These are phyloP conservation scores for Sporothrix pallida DNA, from an alignment of 2,329 filamentous ascomycete species.

Conservation along the genomic window DNA sequence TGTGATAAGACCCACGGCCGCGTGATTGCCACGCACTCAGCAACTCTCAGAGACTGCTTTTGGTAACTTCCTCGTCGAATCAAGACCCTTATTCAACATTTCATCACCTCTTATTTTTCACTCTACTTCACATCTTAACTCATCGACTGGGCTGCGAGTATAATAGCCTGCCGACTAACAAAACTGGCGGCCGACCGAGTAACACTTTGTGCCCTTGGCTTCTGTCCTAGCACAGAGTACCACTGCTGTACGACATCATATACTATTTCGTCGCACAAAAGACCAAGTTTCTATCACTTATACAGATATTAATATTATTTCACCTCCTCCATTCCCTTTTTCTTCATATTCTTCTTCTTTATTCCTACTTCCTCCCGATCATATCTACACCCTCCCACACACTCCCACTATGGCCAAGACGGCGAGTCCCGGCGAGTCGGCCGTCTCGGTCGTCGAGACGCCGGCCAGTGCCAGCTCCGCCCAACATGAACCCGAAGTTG, in stretches of 20 bases:
- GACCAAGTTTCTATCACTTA: not conserved
- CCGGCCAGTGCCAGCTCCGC: not conserved
- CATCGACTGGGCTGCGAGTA: not conserved
- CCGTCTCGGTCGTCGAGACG: constrained; percentile 2
- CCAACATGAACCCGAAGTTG: not conserved
- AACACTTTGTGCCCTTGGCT: too few relatives aligned
- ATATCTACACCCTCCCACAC: not conserved
- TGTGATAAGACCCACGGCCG: too few relatives aligned
- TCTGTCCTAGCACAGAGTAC: not conserved
- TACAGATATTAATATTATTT: not conserved
- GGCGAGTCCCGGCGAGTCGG: constrained; percentile 6
- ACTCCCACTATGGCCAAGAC: not conserved
- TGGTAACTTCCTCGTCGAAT: too few relatives aligned
- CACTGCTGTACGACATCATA: not conserved
- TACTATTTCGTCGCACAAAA: not conserved
- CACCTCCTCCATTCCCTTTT: not conserved
- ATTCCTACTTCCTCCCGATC: not conserved
- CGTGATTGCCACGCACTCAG: too few relatives aligned
- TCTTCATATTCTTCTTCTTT: not conserved
- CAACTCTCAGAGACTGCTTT: too few relatives aligned
- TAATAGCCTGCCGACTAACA: not conserved
- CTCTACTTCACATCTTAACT: not conserved
- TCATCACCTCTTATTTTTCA: too few relatives aligned
- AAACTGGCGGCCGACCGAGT: not conserved
- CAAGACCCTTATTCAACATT: too few relatives aligned